phyloP scores from a whole-genome alignment of 140 eudicot species.

The Oenanthe javanica region DNA sequence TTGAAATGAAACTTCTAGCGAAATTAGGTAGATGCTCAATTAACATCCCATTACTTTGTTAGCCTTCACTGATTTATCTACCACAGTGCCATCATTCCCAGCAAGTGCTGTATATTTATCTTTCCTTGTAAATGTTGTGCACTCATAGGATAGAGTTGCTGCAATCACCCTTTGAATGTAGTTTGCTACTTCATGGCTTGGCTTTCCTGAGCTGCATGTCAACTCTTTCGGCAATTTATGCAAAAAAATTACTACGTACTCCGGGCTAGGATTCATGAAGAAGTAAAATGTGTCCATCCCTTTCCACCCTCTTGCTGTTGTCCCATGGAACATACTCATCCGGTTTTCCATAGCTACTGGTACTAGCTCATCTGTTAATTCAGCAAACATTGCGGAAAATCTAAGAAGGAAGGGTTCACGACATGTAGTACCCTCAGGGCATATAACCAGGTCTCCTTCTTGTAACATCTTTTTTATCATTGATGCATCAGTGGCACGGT shows the following conservation, averaged over 20 bases:
- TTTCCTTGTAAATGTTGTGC: constrained; percentile 9
- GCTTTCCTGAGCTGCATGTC: constrained; percentile 11
- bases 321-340: constrained; percentile 11
- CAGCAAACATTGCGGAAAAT: constrained; percentile 9
- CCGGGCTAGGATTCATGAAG: constrained; percentile 10
- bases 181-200: constrained; percentile 12
- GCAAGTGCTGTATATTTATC: constrained; percentile 9
- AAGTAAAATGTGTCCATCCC: constrained; percentile 12
- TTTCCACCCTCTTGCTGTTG: constrained; percentile 14
- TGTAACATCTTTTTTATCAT: constrained; percentile 6
- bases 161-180: constrained; percentile 10
- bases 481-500: constrained; percentile 8
- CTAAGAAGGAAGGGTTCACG: constrained; percentile 10
- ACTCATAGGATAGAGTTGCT: constrained; percentile 8
- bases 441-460: constrained; percentile 12
- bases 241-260: not conserved
- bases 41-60: constrained; percentile 5
- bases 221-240: not conserved
- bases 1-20: not conserved
- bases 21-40: not conserved
- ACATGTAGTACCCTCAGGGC: constrained; percentile 10
- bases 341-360: constrained; percentile 9
- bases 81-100: constrained; percentile 10
- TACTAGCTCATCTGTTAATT: constrained; percentile 8
- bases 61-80: not conserved